Evolutionary conservation across 192 early-diverging fungal genomes (phyloP).

Genomic region (Funneliformis geosporum): DNA sequence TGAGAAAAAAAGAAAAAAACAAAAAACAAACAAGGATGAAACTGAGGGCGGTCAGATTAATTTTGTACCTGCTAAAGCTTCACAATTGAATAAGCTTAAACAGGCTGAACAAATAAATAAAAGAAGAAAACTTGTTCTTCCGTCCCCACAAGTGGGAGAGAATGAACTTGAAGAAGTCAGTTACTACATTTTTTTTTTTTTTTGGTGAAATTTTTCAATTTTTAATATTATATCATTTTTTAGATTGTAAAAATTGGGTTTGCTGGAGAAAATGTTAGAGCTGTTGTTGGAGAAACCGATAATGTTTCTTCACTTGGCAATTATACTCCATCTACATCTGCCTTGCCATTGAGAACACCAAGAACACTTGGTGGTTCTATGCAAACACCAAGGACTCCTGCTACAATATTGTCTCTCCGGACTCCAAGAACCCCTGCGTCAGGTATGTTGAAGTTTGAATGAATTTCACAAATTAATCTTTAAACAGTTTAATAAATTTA

Average conservation of each 20-base stretch:
- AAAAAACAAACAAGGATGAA: conserved; percentile 68
- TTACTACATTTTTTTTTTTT: background rate
- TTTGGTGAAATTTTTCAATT: background rate
- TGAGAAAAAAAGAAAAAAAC: conserved; percentile 75
- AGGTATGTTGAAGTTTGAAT: conserved; percentile 32
- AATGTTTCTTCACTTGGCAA: conserved; percentile 69
- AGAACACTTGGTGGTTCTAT: conserved; percentile 41
- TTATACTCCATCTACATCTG: conserved; percentile 59
- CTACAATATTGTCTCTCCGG: conserved; percentile 25
- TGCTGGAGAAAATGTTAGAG: conserved; percentile 73
- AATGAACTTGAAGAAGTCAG: conserved; percentile 78
- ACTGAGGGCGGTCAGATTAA: conserved; percentile 47
- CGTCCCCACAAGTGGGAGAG: conserved; percentile 89
- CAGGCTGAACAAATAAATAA: conserved; percentile 74
- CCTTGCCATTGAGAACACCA: conserved; percentile 67
- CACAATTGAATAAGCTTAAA: conserved; percentile 55
- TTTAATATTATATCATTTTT: background rate
- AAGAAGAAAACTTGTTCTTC: conserved; percentile 78
- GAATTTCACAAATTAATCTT: background rate
- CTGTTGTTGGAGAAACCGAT: conserved; percentile 63
- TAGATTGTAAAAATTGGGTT: conserved; percentile 85
- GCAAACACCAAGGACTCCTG: conserved; percentile 50
- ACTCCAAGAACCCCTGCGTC: conserved; percentile 35
- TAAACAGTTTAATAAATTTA: background rate
- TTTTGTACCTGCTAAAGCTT: conserved; percentile 57